These are phyloP conservation scores for Cucurbita argyrosperma DNA, from an alignment of 306 rosid genomes.

Conservation along the genomic window DNA sequence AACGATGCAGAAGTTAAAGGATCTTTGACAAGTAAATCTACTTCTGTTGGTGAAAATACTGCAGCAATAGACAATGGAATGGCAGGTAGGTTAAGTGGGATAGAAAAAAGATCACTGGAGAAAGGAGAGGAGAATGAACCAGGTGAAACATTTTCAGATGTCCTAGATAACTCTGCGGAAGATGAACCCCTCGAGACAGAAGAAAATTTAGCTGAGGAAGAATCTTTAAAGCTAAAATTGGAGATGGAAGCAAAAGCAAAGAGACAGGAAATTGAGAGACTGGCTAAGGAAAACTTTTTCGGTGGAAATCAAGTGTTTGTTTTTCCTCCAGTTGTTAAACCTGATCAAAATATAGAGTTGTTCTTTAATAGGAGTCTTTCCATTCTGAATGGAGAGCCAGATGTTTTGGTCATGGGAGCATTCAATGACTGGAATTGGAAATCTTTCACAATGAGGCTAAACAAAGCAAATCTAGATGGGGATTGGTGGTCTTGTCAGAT, in stretches of 20 bases:
- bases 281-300: slow-evolving; percentile 40
- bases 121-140: slow-evolving; percentile 18
- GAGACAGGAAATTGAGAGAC: slow-evolving; percentile 46
- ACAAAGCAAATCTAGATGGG: slow-evolving; percentile 36
- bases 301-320: slow-evolving; percentile 52
- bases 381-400: slow-evolving; percentile 42
- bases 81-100: slow-evolving; percentile 20
- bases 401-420: slow-evolving; percentile 70
- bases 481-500: slow-evolving; percentile 93
- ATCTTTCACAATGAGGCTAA: slow-evolving; percentile 47
- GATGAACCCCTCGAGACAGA: slow-evolving; percentile 12
- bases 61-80: slow-evolving; percentile 20
- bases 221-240: slow-evolving; percentile 27
- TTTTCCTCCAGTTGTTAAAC: slow-evolving; percentile 60
- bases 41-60: slow-evolving; percentile 12
- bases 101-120: slow-evolving; percentile 5
- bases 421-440: slow-evolving; percentile 92
- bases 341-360: slow-evolving; percentile 71
- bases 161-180: not conserved
- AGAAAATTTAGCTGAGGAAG: slow-evolving; percentile 28
- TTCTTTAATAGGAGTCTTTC: slow-evolving; percentile 55
- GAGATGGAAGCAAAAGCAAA: slow-evolving; percentile 45
- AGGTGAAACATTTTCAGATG: slow-evolving; percentile 12
- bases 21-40: slow-evolving; percentile 13
- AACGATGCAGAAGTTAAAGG: slow-evolving; percentile 23